Evolutionary conservation across 768 basidiomycete genomes (phyloP).

Genomic region (Rhodosporidiobolus odoratus): DNA sequence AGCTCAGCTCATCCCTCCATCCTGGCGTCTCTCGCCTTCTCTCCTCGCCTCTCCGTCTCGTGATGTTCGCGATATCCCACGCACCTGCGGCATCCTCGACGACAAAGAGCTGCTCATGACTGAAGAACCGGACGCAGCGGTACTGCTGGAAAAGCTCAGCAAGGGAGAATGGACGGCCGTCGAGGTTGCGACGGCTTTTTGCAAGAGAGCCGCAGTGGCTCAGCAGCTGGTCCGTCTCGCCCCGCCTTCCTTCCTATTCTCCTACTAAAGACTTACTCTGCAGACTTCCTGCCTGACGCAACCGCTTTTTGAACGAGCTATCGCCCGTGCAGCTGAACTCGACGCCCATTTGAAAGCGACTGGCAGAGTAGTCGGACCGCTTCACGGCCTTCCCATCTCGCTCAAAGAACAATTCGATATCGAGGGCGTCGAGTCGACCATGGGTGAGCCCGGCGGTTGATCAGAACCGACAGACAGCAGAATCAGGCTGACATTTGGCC

Average conservation of each 20-base stretch:
- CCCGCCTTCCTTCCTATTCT: background rate
- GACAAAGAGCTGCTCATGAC: constrained; percentile 59
- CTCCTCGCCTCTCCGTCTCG: background rate
- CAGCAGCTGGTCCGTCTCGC: background rate
- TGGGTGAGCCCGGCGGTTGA: background rate
- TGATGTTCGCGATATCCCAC: background rate
- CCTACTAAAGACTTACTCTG: too few species aligned
- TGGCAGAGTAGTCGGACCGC: constrained; percentile 53
- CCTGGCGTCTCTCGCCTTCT: background rate
- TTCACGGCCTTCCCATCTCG: constrained; percentile 48
- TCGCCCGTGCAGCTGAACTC: constrained; percentile 60
- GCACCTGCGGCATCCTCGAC: constrained; percentile 53
- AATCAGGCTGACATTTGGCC: constrained; percentile 10
- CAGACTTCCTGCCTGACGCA: constrained; percentile 59
- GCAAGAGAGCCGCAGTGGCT: background rate
- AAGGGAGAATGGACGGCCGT: constrained; percentile 56
- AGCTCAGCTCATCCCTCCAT: background rate
- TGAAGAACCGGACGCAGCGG: constrained; percentile 50
- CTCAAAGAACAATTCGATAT: constrained; percentile 47
- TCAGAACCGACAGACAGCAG: background rate
- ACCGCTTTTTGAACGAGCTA: constrained; percentile 67
- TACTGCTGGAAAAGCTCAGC: constrained; percentile 56
- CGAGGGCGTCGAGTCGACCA: constrained; percentile 33
- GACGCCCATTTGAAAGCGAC: constrained; percentile 61
- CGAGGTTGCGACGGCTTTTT: constrained; percentile 51